A percentile compares a stretch with the other conserved stretches of the same genome.
Conservation (phyloP, 257 asterid species). For the Nicotiana paniculata region DNA sequence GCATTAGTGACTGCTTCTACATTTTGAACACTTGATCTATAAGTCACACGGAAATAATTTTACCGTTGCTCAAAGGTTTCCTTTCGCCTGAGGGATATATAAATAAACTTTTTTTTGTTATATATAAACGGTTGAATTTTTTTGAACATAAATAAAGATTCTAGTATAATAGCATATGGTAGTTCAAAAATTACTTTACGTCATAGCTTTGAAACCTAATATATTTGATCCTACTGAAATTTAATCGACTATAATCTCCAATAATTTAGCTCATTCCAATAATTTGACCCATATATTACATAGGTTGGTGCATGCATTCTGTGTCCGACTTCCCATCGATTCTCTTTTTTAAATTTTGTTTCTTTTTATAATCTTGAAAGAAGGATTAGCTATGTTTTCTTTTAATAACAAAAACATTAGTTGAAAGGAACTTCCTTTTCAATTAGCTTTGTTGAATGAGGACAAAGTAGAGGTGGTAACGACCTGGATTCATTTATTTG, state of each 20-base stretch:
- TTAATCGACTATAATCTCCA: not conserved
- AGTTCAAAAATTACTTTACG: not conserved
- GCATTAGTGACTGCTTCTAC: too few species aligned
- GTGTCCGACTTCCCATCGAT: not conserved
- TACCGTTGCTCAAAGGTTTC: too few species aligned
- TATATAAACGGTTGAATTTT: not conserved
- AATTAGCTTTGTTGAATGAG: not conserved
- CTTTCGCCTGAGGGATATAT: too few species aligned
- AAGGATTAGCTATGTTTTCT: not conserved
- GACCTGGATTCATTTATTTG: not conserved
- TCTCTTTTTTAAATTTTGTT: not conserved
- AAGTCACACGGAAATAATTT: too few species aligned
- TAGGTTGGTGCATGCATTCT: not conserved
- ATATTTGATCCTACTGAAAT: not conserved
- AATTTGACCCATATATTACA: not conserved
- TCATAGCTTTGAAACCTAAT: not conserved
- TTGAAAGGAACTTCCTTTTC: not conserved
- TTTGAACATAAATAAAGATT: not conserved
- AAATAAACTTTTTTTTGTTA: not conserved
- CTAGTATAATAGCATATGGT: not conserved
- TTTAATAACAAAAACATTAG: not conserved
- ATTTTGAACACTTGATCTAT: too few species aligned
- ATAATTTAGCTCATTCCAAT: not conserved
- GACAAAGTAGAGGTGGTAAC: not conserved
- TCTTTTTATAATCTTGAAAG: not conserved